A percentile compares a stretch with the other conserved stretches of the same genome.
Conservation (phyloP, 148 eudicot species). For the Suaeda aralocaspica region DNA sequence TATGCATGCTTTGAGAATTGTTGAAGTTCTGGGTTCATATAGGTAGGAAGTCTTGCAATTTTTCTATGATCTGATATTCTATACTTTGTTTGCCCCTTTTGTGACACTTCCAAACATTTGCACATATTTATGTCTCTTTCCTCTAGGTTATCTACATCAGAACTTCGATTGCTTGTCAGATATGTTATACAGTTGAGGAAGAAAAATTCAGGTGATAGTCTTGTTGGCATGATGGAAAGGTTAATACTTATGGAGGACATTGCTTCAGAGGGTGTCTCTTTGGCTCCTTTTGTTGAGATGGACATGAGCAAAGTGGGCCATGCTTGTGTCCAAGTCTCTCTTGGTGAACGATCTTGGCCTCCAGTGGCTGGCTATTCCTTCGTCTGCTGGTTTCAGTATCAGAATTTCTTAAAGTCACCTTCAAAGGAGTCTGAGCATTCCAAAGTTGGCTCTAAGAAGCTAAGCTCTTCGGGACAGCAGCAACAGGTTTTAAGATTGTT, state of each 20-base stretch:
- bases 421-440: slow-evolving; percentile 53
- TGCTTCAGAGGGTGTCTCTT: slow-evolving; percentile 66
- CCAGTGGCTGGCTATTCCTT: slow-evolving; percentile 99
- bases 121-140: neutral
- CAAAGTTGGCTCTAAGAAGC: slow-evolving; percentile 46
- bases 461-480: slow-evolving; percentile 38
- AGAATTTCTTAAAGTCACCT: slow-evolving; percentile 60
- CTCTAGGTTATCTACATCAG: slow-evolving; percentile 74
- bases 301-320: slow-evolving; percentile 93
- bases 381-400: slow-evolving; percentile 96
- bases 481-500: slow-evolving; percentile 70
- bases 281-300: slow-evolving; percentile 95
- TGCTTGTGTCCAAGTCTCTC: slow-evolving; percentile 88
- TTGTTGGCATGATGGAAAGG: slow-evolving; percentile 90
- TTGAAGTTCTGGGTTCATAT: slow-evolving; percentile 93
- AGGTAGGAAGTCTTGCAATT: slow-evolving; percentile 42
- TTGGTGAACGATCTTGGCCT: slow-evolving; percentile 99
- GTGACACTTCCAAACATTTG: neutral
- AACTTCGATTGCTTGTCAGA: slow-evolving; percentile 75
- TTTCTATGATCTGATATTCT: slow-evolving; percentile 7
- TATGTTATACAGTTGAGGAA: slow-evolving; percentile 78
- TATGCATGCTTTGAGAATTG: slow-evolving; percentile 71
- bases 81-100: slow-evolving; percentile 3
- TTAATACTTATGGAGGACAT: slow-evolving; percentile 72
- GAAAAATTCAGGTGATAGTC: slow-evolving; percentile 56